A percentile compares a stretch with the other conserved stretches of the same genome.
phyloP scores from a whole-genome alignment of 495 filamentous ascomycete species.

The Bombardia bombarda region DNA sequence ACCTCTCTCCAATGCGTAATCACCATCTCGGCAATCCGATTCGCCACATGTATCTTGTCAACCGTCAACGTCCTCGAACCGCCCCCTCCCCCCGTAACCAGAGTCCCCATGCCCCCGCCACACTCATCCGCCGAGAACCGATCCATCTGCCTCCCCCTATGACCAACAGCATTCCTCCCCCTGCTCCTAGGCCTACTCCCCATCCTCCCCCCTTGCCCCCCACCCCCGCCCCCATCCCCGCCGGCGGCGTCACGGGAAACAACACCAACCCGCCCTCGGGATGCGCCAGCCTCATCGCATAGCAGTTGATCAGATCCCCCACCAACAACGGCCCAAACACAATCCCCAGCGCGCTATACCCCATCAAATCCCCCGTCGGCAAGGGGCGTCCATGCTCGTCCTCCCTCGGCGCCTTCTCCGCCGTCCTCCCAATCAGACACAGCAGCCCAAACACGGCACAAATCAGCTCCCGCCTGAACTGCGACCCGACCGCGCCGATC shows the following conservation, averaged over 20 bases:
- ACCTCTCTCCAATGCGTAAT: conserved; percentile 52
- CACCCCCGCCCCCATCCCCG: conserved; percentile 30
- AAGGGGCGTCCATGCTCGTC: conserved; percentile 39
- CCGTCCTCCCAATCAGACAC: conserved; percentile 43
- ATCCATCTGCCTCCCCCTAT: no score
- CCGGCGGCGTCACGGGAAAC: conserved; percentile 25
- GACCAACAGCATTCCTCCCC: no score
- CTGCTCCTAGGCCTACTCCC: no score
- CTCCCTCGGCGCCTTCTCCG: conserved; percentile 40
- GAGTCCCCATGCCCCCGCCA: no score
- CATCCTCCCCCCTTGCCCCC: conserved; percentile 11
- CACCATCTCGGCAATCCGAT: conserved; percentile 49
- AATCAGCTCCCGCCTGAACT: conserved; percentile 53
- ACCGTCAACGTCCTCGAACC: conserved; percentile 16
- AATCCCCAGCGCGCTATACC: conserved; percentile 53
- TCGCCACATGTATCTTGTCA: conserved; percentile 45
- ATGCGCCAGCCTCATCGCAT: conserved; percentile 30
- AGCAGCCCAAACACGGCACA: conserved; percentile 60
- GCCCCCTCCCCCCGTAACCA: no score
- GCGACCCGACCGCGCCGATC: conserved; percentile 46
- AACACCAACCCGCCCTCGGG: conserved; percentile 30
- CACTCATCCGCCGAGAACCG: no score
- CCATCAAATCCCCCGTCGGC: conserved; percentile 47
- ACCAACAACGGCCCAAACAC: conserved; percentile 58
- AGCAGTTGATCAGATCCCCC: conserved; percentile 43